phyloP scores from a whole-genome alignment of 176 grass and related monocot species.

The Alopecurus myosuroides region DNA sequence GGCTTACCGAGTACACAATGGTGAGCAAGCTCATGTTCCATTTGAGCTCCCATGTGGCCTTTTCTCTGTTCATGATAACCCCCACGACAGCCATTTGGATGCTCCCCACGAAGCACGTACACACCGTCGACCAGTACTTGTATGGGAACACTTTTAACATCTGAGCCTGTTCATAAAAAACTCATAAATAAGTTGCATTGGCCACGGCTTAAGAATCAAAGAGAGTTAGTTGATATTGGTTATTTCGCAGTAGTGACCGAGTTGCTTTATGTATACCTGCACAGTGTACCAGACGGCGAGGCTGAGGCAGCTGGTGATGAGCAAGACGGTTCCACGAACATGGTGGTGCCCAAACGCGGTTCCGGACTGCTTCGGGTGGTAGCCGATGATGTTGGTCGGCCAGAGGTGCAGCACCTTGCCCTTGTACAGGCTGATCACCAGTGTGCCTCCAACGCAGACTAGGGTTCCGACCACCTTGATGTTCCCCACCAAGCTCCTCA shows the following conservation, averaged over 20 bases:
- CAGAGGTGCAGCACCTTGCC: constrained; percentile 38
- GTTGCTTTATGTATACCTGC: constrained; percentile 19
- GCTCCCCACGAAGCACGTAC: constrained; percentile 27
- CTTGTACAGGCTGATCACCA: constrained; percentile 43
- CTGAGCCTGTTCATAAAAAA: constrained; percentile 18
- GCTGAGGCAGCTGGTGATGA: constrained; percentile 29
- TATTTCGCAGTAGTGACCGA: not conserved
- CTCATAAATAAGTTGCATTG: not conserved
- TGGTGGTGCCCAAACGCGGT: constrained; percentile 24
- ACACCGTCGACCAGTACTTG: constrained; percentile 42
- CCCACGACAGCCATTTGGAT: constrained; percentile 32
- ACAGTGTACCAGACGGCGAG: constrained; percentile 42
- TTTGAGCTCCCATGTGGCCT: constrained; percentile 34
- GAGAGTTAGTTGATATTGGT: not conserved
- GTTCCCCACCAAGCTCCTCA: constrained; percentile 30
- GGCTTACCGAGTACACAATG: constrained; percentile 35
- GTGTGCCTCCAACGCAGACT: constrained; percentile 33
- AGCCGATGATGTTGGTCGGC: constrained; percentile 39
- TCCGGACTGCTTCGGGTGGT: constrained; percentile 22
- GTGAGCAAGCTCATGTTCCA: constrained; percentile 50
- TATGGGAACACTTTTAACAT: constrained; percentile 48
- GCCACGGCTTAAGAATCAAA: not conserved
- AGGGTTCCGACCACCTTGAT: constrained; percentile 39
- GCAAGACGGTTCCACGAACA: constrained; percentile 30
- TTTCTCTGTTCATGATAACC: constrained; percentile 37